Conservation (phyloP, 2,329 filamentous ascomycete genomes). For the Triangularia verruculosa region DNA sequence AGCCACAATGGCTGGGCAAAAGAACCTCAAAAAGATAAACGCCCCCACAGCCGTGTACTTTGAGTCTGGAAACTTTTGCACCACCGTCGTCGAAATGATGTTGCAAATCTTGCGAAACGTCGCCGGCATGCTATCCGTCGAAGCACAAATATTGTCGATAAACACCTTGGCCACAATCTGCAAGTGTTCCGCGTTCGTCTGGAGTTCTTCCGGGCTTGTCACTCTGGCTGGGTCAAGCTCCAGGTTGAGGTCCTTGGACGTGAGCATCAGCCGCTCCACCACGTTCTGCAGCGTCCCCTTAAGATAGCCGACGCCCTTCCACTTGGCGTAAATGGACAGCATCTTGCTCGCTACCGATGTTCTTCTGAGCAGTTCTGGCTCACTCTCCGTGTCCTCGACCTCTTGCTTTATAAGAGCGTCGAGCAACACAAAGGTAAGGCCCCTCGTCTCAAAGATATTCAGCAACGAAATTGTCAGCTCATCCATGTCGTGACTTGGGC, state of each 20-base stretch:
- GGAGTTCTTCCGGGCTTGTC: constrained; percentile 57
- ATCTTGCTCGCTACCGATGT: constrained; percentile 72
- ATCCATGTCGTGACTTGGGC: constrained; percentile 65
- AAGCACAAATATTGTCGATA: constrained; percentile 67
- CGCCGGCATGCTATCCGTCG: constrained; percentile 57
- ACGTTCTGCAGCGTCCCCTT: constrained; percentile 64
- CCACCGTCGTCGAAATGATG: constrained; percentile 64
- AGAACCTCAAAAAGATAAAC: constrained; percentile 70
- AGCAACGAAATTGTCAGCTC: constrained; percentile 65
- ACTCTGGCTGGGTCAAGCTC: constrained; percentile 65
- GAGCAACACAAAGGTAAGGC: constrained; percentile 59
- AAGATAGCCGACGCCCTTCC: constrained; percentile 65
- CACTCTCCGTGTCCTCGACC: constrained; percentile 66
- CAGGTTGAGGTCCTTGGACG: constrained; percentile 64
- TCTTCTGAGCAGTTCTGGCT: constrained; percentile 63
- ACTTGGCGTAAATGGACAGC: constrained; percentile 68
- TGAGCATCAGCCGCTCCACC: constrained; percentile 62
- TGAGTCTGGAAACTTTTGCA: constrained; percentile 62
- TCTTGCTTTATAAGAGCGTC: constrained; percentile 67
- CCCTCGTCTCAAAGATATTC: constrained; percentile 67
- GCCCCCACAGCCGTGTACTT: constrained; percentile 71
- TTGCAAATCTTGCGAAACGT: constrained; percentile 66
- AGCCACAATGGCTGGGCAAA: constrained; percentile 69
- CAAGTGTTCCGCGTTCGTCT: constrained; percentile 64
- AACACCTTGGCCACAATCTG: constrained; percentile 68